Base-by-base conservation (phyloP, 1,139 yeast genomes). In the Saccharomyces pastorianus region DNA sequence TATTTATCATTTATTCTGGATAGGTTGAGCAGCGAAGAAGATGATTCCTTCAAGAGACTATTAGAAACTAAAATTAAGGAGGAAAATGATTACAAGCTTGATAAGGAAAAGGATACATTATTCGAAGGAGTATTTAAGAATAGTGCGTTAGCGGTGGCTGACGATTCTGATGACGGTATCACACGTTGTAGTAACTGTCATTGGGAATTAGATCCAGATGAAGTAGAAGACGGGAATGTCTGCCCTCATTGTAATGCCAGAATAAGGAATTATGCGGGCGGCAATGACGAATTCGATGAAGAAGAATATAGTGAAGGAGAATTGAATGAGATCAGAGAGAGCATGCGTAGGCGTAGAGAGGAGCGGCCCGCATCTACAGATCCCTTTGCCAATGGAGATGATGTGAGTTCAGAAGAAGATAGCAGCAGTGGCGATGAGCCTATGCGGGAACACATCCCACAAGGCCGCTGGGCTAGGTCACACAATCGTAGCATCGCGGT, bases 181-280 rank as follows among this genome's bases (percentile, higher is more conserved):
- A 82, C 86, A 0, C 72, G 96, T 54, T 88, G 96, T 65, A 82
- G 88, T 2, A 77, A 79, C 54, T 88, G 96, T 67, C 88, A 83
- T 62, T 88, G 95, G 95, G 96, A 88, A 65, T 82, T 86, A 11
- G 70, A 66, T 48, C 58, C 59, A 3, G 65, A 63, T 42, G 61
- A 58, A 52, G 59, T 59, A 48, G 63, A 57, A 31, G 60, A 56
- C 32, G 61, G 58, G 2, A 62, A 62, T 34, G 58, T 56, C 8
- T 61, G 64, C 44, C 64, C 64, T 4, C 64, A 61, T 50, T 61
- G 64, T 53, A 59, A 56, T 32, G 48, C 55, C n/a, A 58, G 61
- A 29, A 61, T 61, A 17, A 57, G 62, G 52, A 61, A 60, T 50
- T 46, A 44, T 29, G 50, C 56, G 11, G 27, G 48, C n/a, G 17